Evolutionary conservation across 1,284 basidiomycete genomes (phyloP), one percentile per base, ranked within the genome.

Genomic region (Fistulinella staudtii): DNA sequence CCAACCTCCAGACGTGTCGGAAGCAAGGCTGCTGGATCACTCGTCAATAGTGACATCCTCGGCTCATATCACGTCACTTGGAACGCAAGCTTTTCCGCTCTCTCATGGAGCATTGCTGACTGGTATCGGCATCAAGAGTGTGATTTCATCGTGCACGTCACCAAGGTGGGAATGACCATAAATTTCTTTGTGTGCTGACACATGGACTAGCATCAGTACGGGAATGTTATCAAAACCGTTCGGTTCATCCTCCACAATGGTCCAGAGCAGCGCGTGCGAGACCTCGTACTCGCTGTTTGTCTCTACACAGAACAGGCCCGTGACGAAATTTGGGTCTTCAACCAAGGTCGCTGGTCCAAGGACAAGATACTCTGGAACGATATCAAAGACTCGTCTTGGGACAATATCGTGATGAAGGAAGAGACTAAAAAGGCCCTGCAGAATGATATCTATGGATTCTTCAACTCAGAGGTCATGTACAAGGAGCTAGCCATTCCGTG

Each of bases 391-490:
- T 83, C 84, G 1, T 70, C 80, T 60, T 85, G 85, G 84, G 71
- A 79, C 23, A 80, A 85, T 51, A 80, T 92, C 31, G 80, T 91
- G 43, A 72, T 92, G 39, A 82, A 86, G 45, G 76, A 82, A 0
- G 70, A 74, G 5, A 84, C 83, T 69, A 92, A 91, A 68, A 69
- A 69, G 20, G 65, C 68, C 2, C 53, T 90, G 10, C 73, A 81
- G 64, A 80, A 84, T 53, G 89, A 92, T 46, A 72, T 91, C 10
- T 76, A 79, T 28, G 82, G 82, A 0, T 93, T 93, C 71, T 89
- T 89, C 61, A 72, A 75, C 27, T 81, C 83, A 0, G 79, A 88
- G 53, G 58, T 72, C 29, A 66, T 83, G 1, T 91, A 91, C 68
- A 82, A 82, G 60, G 74, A 79, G 13, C 71, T 90, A 3, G 73